Conservation (phyloP, 2,329 filamentous ascomycete genomes). For the Corynespora cassiicola region DNA sequence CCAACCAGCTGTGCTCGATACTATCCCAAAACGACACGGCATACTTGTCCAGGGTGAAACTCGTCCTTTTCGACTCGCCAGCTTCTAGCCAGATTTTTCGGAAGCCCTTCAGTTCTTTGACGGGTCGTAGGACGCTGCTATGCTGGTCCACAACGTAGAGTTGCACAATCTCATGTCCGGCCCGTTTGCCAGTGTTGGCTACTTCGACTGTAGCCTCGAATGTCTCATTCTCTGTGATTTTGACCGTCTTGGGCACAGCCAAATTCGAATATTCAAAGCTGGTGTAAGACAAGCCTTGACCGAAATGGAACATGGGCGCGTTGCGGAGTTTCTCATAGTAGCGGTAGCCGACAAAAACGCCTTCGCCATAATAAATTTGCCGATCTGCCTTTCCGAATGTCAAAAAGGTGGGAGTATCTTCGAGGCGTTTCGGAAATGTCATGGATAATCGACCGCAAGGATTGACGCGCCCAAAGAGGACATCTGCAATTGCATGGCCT, state of each 20-base stretch:
- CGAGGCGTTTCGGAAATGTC: constrained; percentile 63
- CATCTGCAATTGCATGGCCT: constrained; percentile 76
- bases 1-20: too few relatives aligned
- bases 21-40: constrained; percentile 1
- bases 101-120: constrained; percentile 38
- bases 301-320: constrained; percentile 78
- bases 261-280: constrained; percentile 63
- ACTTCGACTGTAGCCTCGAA: constrained; percentile 57
- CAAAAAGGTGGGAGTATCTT: constrained; percentile 76
- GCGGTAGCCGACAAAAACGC: constrained; percentile 84
- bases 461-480: constrained; percentile 77
- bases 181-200: constrained; percentile 63
- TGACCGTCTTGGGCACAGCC: constrained; percentile 57
- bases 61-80: constrained; percentile 1
- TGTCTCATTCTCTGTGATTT: constrained; percentile 61
- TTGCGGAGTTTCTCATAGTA: constrained; percentile 90
- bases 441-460: constrained; percentile 76
- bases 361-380: constrained; percentile 75
- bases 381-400: constrained; percentile 73
- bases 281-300: constrained; percentile 81
- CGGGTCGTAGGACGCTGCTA: constrained; percentile 58
- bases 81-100: constrained; percentile 39
- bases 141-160: constrained; percentile 53
- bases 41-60: constrained; percentile 1
- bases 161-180: constrained; percentile 61